Evolutionary conservation across 192 early-diverging fungal genomes (phyloP).

Genomic region (Piromyces finnis): DNA sequence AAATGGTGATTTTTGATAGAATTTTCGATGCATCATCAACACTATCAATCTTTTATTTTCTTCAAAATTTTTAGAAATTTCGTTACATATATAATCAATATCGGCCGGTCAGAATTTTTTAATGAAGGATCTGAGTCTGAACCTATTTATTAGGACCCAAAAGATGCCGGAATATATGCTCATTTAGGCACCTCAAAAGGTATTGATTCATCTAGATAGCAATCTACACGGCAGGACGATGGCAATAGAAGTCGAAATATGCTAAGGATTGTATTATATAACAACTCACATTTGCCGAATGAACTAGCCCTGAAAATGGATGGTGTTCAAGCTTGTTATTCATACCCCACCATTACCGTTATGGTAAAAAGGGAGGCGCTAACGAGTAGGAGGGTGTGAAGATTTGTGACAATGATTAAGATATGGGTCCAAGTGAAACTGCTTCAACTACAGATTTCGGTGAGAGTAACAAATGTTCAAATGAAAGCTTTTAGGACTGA

Average conservation of each 20-base stretch:
- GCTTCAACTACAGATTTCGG: too few relatives aligned
- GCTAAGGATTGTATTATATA: constrained; percentile 61
- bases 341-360: too few relatives aligned
- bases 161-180: constrained; percentile 53
- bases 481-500: constrained; percentile 71
- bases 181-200: constrained; percentile 63
- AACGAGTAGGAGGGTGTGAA: constrained; percentile 53
- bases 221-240: constrained; percentile 67
- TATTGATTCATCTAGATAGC: constrained; percentile 65
- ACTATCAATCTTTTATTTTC: too few relatives aligned
- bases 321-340: constrained; percentile 32
- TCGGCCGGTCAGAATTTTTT: too few relatives aligned
- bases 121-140: too few relatives aligned
- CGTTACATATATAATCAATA: too few relatives aligned
- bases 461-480: constrained; percentile 26
- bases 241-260: constrained; percentile 70
- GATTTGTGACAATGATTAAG: constrained; percentile 8
- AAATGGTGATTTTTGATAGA: too few relatives aligned
- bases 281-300: constrained; percentile 46
- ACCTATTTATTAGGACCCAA: too few relatives aligned
- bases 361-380: constrained; percentile 28
- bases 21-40: too few relatives aligned
- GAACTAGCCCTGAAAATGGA: constrained; percentile 58
- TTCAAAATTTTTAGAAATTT: too few relatives aligned
- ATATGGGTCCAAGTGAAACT: too few relatives aligned